phyloP scores from a whole-genome alignment of 75 land plant genomes.

The Gnetum montanum region DNA sequence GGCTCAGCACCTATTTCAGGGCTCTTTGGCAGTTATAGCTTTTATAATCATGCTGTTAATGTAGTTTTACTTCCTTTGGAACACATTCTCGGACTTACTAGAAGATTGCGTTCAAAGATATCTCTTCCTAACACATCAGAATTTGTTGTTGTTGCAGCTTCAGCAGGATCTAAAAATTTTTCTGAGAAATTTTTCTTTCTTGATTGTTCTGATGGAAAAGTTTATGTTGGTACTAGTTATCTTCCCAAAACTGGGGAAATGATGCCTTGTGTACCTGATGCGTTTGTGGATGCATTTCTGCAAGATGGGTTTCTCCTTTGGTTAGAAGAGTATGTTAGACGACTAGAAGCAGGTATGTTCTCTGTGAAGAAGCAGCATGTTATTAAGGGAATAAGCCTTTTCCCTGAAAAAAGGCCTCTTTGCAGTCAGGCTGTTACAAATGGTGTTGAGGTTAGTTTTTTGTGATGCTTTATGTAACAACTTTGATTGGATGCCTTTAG shows the following conservation, averaged over 20 bases:
- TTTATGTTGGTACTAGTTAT: conserved; percentile 76
- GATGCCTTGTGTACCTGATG: conserved; percentile 71
- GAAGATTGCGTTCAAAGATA: conserved; percentile 6
- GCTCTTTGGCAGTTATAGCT: conserved; percentile 77
- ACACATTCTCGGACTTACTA: conserved; percentile 31
- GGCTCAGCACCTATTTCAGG: conserved; percentile 26
- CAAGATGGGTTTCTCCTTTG: conserved; percentile 82
- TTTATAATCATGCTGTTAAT: conserved; percentile 52
- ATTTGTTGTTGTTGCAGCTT: conserved; percentile 60
- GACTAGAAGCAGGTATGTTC: conserved; percentile 49
- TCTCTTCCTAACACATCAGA: conserved; percentile 15
- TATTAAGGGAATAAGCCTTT: conserved; percentile 43
- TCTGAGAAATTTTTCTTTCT: conserved; percentile 57
- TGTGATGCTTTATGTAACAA: neutral
- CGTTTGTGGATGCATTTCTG: conserved; percentile 9
- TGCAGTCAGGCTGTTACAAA: conserved; percentile 75
- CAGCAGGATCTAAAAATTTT: conserved; percentile 33
- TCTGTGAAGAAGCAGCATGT: conserved; percentile 26
- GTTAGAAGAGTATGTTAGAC: conserved; percentile 76
- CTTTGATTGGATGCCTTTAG: too few relatives aligned
- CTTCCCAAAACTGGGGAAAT: conserved; percentile 47
- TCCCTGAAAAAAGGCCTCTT: conserved; percentile 52
- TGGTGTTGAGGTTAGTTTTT: conserved; percentile 71
- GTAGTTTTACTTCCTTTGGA: conserved; percentile 57
- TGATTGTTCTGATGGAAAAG: conserved; percentile 61